phyloP scores from a whole-genome alignment of 2,329 filamentous ascomycete genomes.

The Aspergillus vadensis region DNA sequence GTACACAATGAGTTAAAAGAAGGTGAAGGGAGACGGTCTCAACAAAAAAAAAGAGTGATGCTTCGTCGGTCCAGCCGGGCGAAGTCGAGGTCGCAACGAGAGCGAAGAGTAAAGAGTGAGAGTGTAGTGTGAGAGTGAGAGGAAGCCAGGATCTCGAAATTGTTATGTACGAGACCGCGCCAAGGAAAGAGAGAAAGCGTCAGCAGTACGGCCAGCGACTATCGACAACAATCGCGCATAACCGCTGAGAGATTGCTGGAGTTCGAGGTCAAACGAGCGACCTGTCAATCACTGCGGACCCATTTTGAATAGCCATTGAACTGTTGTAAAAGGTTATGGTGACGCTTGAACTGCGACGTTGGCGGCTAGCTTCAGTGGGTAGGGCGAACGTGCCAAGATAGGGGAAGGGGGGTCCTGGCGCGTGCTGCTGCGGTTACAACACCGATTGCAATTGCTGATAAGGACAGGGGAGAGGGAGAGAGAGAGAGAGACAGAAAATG shows the following conservation, averaged over 20 bases:
- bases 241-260: constrained; percentile 12
- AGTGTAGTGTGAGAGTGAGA: background rate
- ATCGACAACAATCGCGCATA: constrained; percentile 21
- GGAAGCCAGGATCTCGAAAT: background rate
- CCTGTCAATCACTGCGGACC: constrained; percentile 14
- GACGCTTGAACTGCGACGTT: constrained; percentile 8
- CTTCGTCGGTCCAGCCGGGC: constrained; percentile 41
- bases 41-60: constrained; percentile 15
- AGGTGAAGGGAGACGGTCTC: background rate
- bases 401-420: constrained; percentile 13
- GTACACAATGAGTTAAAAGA: background rate
- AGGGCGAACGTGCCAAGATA: constrained; percentile 19
- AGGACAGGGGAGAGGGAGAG: constrained; percentile 6
- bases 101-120: constrained; percentile 7
- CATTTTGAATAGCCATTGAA: constrained; percentile 16
- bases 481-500: constrained; percentile 3
- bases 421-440: constrained; percentile 13
- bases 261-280: constrained; percentile 8
- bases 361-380: constrained; percentile 8
- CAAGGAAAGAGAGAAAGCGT: constrained; percentile 16
- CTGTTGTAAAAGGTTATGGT: constrained; percentile 6
- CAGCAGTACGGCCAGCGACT: constrained; percentile 17
- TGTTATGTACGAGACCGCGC: constrained; percentile 11
- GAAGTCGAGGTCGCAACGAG: constrained; percentile 29
- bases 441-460: constrained; percentile 7